Conservation (phyloP, 2,329 filamentous ascomycete genomes). For the Teratosphaeria destructans region DNA sequence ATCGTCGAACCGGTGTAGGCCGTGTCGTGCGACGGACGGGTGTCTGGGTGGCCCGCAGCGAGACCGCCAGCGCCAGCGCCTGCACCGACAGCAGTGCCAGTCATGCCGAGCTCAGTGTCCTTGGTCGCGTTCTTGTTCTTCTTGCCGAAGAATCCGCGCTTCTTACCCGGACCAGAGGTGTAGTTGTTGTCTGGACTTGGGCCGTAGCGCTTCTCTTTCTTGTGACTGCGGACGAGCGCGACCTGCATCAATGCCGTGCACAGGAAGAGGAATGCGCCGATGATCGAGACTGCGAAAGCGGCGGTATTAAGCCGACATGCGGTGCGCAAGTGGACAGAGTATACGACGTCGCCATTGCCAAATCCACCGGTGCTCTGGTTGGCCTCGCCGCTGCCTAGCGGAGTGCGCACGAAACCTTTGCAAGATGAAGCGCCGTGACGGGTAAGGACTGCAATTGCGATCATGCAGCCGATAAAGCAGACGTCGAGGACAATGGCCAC, state of each 20-base stretch:
- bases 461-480: conserved; percentile 63
- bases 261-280: conserved; percentile 69
- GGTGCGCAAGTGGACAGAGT: conserved; percentile 39
- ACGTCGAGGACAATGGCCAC: conserved; percentile 67
- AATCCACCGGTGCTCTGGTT: conserved; percentile 38
- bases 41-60: conserved; percentile 23
- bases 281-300: conserved; percentile 65
- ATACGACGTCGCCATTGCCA: conserved; percentile 32
- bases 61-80: conserved; percentile 20
- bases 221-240: conserved; percentile 58
- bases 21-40: conserved; percentile 40
- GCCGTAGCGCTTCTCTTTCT: conserved; percentile 63
- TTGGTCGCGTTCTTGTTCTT: conserved; percentile 22
- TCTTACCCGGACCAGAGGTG: conserved; percentile 48
- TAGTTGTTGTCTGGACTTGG: conserved; percentile 58
- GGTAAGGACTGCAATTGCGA: conserved; percentile 71
- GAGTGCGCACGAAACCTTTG: conserved; percentile 52
- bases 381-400: conserved; percentile 55
- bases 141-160: conserved; percentile 24
- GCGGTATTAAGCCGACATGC: conserved; percentile 70
- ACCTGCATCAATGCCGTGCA: conserved; percentile 61
- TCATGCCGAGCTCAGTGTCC: conserved; percentile 36
- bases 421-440: conserved; percentile 59
- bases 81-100: conserved; percentile 19
- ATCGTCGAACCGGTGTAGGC: conserved; percentile 41